Base-by-base conservation (phyloP, 1,284 basidiomycete species). In the Coniferiporia weirii region DNA sequence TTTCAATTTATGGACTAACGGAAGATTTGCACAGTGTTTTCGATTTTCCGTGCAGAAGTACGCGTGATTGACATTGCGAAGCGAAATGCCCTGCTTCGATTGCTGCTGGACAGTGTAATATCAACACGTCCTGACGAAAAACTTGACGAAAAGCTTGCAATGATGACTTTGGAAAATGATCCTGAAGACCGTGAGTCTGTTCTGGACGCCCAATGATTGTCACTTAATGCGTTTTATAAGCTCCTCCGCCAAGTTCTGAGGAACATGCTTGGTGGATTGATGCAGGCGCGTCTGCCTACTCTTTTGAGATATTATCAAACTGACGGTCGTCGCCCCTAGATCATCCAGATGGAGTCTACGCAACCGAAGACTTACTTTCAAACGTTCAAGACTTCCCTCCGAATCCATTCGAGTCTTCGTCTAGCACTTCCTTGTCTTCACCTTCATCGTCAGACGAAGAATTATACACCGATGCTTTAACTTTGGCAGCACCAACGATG, bases 391-490 rank as follows among this genome's bases (percentile, higher is more conserved):
- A 68, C 27, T 69, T 68, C 43, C 71, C 71, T 51, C 69, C 72
- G 43, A 89, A 91, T 68, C 89, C 89, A 2, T 91, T 90, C 64
- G 83, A 86, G 65, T 87, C 84, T 19, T 78, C 83, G 8, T 70
- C 70, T 46, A 79, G 83, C 56, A 87, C 87, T 0, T 79, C 85
- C 6, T 67, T 85, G 32, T 82, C 85, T 7, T 91, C 89, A 0
- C 88, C 85, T 17, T 85, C 89, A 6, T 87, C 87, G 15, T 91
- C 90, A 1, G 90, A 92, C 63, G 89, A 92, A 69, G 89, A 91
- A 66, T 72, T 92, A 12, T 92, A 87, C 71, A 81, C 82, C 50
- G 79, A 87, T 65, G 87, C 86, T 5, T 73, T 85, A 35, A 75
- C 79, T 22, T 68, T 90, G 56, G 75, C 81, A 51, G 85, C 87